A percentile compares a stretch with the other conserved stretches of the same genome.
Conservation (phyloP, 352 stramenopile species). For the Globisporangium rhizosaccharum region DNA sequence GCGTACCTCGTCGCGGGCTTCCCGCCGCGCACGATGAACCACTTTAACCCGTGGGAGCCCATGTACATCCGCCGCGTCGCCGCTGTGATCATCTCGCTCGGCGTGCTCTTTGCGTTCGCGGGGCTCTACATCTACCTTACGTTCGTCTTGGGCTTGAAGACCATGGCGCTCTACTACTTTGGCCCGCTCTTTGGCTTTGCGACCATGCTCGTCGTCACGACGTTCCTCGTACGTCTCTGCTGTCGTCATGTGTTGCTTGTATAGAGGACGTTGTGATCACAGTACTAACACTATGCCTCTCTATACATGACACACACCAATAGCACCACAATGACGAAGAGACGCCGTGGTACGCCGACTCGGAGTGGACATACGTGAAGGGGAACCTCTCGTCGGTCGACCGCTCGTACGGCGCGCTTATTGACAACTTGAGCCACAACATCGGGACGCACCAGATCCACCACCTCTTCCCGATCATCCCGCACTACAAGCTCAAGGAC, state of each 20-base stretch:
- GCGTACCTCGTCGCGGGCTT: constrained; percentile 71
- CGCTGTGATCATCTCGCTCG: constrained; percentile 58
- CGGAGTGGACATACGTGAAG: constrained; percentile 82
- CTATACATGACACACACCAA: neutral
- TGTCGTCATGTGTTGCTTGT: neutral
- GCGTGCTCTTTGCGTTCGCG: constrained; percentile 33
- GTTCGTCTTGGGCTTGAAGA: constrained; percentile 38
- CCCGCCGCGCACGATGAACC: constrained; percentile 67
- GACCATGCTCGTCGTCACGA: constrained; percentile 79
- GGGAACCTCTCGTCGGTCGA: constrained; percentile 79
- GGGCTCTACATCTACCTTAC: constrained; percentile 35
- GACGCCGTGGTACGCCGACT: constrained; percentile 79
- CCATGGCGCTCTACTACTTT: constrained; percentile 79
- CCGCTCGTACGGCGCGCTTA: constrained; percentile 68
- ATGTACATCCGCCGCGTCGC: constrained; percentile 59
- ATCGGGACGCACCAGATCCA: constrained; percentile 85
- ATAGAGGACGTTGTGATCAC: neutral
- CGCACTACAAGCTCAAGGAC: constrained; percentile 75
- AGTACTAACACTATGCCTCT: neutral
- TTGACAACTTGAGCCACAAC: constrained; percentile 85
- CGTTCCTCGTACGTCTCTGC: constrained; percentile 45
- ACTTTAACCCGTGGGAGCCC: constrained; percentile 75
- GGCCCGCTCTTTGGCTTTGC: constrained; percentile 69
- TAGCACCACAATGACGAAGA: constrained; percentile 82
- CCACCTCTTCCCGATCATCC: constrained; percentile 85